Conservation (phyloP, 495 filamentous ascomycete genomes). For the Penicillium soppii region DNA sequence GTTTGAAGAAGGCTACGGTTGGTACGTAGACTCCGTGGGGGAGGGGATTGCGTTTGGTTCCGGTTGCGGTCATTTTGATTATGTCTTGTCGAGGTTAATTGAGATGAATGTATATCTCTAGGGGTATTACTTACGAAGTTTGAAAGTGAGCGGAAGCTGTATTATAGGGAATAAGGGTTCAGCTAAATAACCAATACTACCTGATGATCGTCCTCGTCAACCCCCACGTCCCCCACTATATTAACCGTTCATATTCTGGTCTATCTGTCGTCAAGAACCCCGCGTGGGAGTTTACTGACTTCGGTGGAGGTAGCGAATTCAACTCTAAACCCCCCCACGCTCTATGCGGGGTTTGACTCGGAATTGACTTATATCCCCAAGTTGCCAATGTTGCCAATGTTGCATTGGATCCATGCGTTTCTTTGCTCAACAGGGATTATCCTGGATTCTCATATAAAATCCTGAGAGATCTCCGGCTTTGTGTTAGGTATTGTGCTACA, state of each 20-base stretch:
- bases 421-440: background rate
- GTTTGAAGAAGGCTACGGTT: slow-evolving; percentile 66
- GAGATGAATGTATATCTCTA: background rate
- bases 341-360: slow-evolving; percentile 18
- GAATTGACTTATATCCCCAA: background rate
- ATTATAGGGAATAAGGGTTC: background rate
- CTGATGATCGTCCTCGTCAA: background rate
- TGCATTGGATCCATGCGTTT: background rate
- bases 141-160: no score
- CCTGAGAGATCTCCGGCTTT: slow-evolving; percentile 10
- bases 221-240: slow-evolving; percentile 21
- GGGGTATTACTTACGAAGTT: no score
- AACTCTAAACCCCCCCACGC: slow-evolving; percentile 11
- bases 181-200: background rate
- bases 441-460: background rate
- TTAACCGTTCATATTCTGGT: slow-evolving; percentile 14
- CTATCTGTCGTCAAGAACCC: slow-evolving; percentile 4
- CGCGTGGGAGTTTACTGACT: no score
- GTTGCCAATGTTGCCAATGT: no score
- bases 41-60: slow-evolving; percentile 28
- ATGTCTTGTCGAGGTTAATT: background rate
- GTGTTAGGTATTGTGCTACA: background rate
- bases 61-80: slow-evolving; percentile 27
- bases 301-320: slow-evolving; percentile 5
- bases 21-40: slow-evolving; percentile 64